Evolutionary conservation across 345 rosid species (phyloP).

Genomic region (Abelmoschus esculentus): DNA sequence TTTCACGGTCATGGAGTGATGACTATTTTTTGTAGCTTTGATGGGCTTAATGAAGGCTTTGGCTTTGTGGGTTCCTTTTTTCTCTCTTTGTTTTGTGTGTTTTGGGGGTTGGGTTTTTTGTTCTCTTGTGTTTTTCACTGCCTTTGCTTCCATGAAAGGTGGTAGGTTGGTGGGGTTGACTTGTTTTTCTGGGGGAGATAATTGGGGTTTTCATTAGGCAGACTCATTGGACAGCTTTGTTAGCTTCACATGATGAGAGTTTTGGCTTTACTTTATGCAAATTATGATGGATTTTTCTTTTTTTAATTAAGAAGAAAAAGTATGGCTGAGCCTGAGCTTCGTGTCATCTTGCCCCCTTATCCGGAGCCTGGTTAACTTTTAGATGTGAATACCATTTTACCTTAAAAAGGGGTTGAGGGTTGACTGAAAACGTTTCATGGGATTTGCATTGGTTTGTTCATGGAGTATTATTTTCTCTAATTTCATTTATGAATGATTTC

Average conservation of each 20-base stretch:
- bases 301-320: background rate
- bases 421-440: slow-evolving; percentile 3
- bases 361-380: slow-evolving; percentile 9
- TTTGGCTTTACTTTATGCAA: slow-evolving; percentile 14
- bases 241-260: slow-evolving; percentile 15
- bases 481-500: background rate
- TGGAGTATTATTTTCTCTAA: background rate
- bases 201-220: slow-evolving; percentile 15
- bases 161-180: slow-evolving; percentile 89
- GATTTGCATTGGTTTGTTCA: slow-evolving; percentile 5
- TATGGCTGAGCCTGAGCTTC: slow-evolving; percentile 2
- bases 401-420: slow-evolving; percentile 12
- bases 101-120: slow-evolving; percentile 14
- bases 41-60: slow-evolving; percentile 22
- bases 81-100: slow-evolving; percentile 13
- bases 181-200: slow-evolving; percentile 25
- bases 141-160: slow-evolving; percentile 51
- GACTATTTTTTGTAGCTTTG: slow-evolving; percentile 24
- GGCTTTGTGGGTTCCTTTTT: slow-evolving; percentile 22
- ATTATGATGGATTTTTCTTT: slow-evolving; percentile 9
- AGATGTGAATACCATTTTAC: background rate
- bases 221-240: slow-evolving; percentile 18
- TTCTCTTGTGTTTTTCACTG: slow-evolving; percentile 5
- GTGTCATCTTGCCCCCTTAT: slow-evolving; percentile 19
- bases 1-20: slow-evolving; percentile 7